Evolutionary conservation across 2,329 filamentous ascomycete species (phyloP).

Genomic region (Fusarium hostae): DNA sequence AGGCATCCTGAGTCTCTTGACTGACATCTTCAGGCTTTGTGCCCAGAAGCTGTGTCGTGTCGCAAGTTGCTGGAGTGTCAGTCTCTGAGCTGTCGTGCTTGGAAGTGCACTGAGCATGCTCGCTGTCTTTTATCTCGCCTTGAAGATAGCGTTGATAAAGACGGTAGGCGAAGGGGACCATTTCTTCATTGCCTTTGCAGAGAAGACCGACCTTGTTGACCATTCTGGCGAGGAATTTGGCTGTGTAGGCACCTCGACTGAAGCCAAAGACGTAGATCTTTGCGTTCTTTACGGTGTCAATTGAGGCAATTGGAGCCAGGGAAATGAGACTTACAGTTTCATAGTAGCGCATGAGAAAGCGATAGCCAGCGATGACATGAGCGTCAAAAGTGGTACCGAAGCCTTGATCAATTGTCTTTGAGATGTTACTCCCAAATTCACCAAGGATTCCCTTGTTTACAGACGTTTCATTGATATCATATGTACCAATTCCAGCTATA

Average conservation of each 20-base stretch:
- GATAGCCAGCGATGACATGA: slow-evolving; percentile 64
- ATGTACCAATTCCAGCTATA: slow-evolving; percentile 61
- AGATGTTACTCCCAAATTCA: slow-evolving; percentile 50
- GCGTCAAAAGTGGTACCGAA: slow-evolving; percentile 60
- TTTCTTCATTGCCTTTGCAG: slow-evolving; percentile 63
- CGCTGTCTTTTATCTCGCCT: slow-evolving; percentile 52
- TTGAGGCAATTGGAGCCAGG: fast-evolving
- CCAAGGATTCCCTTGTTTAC: slow-evolving; percentile 53
- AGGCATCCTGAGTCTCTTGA: slow-evolving; percentile 37
- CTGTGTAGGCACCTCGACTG: slow-evolving; percentile 63
- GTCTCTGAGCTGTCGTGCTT: neutral
- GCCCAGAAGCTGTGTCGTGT: slow-evolving; percentile 29
- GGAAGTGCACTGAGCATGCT: slow-evolving; percentile 25
- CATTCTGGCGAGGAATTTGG: slow-evolving; percentile 64
- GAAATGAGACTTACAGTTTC: slow-evolving; percentile 46
- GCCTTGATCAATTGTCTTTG: slow-evolving; percentile 55
- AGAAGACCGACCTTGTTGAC: slow-evolving; percentile 60
- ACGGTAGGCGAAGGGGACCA: slow-evolving; percentile 62
- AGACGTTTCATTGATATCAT: slow-evolving; percentile 56
- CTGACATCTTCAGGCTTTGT: slow-evolving; percentile 39
- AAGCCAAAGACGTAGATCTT: slow-evolving; percentile 67
- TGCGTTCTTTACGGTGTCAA: slow-evolving; percentile 50
- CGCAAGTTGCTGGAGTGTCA: neutral
- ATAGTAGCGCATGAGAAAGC: slow-evolving; percentile 66
- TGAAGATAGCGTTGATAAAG: slow-evolving; percentile 56